Evolutionary conservation across 148 eudicot genomes (phyloP).

Genomic region (Fagopyrum esculentum): DNA sequence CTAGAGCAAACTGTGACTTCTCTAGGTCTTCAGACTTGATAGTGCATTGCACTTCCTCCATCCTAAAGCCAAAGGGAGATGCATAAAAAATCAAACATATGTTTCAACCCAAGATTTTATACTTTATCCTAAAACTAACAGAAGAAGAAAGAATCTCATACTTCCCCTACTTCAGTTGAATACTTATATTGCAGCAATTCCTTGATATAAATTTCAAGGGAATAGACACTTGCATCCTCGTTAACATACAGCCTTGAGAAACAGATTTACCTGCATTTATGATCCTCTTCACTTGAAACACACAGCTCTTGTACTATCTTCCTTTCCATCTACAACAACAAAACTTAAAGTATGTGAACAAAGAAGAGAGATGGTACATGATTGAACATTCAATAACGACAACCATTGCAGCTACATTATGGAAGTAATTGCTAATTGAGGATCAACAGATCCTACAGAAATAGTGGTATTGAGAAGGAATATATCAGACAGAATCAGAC

Average conservation of each 20-base stretch:
- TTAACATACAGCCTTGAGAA: background rate
- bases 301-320: constrained; percentile 32
- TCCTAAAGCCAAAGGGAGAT: constrained; percentile 22
- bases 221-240: background rate
- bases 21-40: constrained; percentile 40
- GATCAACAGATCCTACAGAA: background rate
- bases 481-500: background rate
- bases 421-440: background rate
- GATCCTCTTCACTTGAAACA: constrained; percentile 31
- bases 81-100: background rate
- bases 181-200: background rate
- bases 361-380: constrained; percentile 20
- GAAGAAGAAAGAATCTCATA: background rate
- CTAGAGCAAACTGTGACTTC: constrained; percentile 37
- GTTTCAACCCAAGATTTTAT: background rate
- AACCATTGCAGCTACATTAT: background rate
- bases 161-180: background rate
- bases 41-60: constrained; percentile 29
- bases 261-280: constrained; percentile 32
- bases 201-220: background rate
- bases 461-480: background rate
- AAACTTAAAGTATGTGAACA: background rate
- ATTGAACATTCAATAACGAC: constrained; percentile 28
- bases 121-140: background rate
- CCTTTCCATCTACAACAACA: constrained; percentile 20